A percentile compares a stretch with the other conserved stretches of the same genome.
Evolutionary conservation across 164 flowering plant genomes (phyloP).

Genomic region (Annona squamosa): DNA sequence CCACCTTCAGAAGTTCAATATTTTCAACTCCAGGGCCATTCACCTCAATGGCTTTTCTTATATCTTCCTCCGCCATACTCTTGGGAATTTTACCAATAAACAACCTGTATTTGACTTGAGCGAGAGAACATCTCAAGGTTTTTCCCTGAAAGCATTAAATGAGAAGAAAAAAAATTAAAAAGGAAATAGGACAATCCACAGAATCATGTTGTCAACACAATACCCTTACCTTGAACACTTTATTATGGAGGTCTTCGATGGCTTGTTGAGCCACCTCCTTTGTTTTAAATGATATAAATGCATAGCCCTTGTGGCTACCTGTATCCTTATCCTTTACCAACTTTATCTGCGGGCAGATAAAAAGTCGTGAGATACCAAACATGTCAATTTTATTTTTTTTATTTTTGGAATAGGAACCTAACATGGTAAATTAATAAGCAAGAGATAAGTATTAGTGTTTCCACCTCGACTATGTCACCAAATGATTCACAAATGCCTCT

Average conservation of each 20-base stretch:
- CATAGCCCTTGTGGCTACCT: conserved; percentile 84
- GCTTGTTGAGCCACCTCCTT: conserved; percentile 78
- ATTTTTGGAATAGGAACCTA: neutral
- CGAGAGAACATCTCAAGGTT: conserved; percentile 74
- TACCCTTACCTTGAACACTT: conserved; percentile 68
- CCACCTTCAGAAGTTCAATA: conserved; percentile 87
- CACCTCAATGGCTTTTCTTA: conserved; percentile 58
- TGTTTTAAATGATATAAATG: conserved; percentile 70
- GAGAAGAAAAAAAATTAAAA: conserved; percentile 6
- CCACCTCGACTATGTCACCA: conserved; percentile 80
- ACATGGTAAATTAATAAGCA: neutral
- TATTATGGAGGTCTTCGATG: conserved; percentile 67
- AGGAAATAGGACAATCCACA: neutral
- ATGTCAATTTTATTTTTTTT: neutral
- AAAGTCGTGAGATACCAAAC: neutral
- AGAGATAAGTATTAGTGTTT: neutral
- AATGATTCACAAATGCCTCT: conserved; percentile 65
- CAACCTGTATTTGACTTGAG: conserved; percentile 81
- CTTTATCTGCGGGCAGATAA: conserved; percentile 45
- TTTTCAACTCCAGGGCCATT: conserved; percentile 86
- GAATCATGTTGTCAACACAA: neutral
- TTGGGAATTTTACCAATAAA: conserved; percentile 98
- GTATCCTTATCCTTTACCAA: conserved; percentile 73
- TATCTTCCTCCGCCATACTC: conserved; percentile 75
- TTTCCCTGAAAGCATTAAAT: conserved; percentile 54